Evolutionary conservation across 2,329 filamentous ascomycete species (phyloP), one percentile per base, ranked within the genome.

Genomic region (Calonectria pteridis): DNA sequence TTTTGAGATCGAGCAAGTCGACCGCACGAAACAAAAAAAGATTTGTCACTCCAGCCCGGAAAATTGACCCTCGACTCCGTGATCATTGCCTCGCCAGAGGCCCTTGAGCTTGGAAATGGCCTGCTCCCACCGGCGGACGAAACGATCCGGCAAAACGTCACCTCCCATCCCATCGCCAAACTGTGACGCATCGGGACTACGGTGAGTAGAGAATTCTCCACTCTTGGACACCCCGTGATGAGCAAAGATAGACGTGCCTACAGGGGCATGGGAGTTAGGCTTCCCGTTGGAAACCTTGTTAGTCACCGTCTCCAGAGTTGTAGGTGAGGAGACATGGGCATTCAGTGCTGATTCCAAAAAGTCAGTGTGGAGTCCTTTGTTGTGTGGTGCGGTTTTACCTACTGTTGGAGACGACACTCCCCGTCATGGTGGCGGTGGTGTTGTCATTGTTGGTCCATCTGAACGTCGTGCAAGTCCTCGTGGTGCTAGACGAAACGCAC

Each of bases 161-260:
- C 71, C 69, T 43, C 62, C 64, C 28, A 77, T 71, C 28, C 79
- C 81, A n/a, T 77, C 67, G 35, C 76, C 72, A 4, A 82, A 76
- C n/a, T 76, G 75, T 10, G 78, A 78, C 62, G 80, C 76, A 67
- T 82, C 82, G 35, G 81, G 80, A 64, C 84, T 83, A 6, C 84
- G 83, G 72, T 85, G 83, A 40, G 83, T 71, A 1, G 83, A 83
- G 46, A 81, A 84, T 73, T 81, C 78, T 35, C 81, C 82, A 14
- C 83, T 84, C 84, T 77, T 75, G 7, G 83, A 81, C 37, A 84
- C 70, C 11, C 72, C 55, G 40, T 76, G 73, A 26, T 76, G 72
- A 18, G 74, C 28, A n/a, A 50, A 35, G 2, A 69, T 40, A 2
- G 71, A 70, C 43, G 65, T 74, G 49, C 67, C 75, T 2, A 78